These are phyloP conservation scores for Fusarium coicis DNA, from an alignment of 2,329 filamentous ascomycete genomes.

Conservation along the genomic window DNA sequence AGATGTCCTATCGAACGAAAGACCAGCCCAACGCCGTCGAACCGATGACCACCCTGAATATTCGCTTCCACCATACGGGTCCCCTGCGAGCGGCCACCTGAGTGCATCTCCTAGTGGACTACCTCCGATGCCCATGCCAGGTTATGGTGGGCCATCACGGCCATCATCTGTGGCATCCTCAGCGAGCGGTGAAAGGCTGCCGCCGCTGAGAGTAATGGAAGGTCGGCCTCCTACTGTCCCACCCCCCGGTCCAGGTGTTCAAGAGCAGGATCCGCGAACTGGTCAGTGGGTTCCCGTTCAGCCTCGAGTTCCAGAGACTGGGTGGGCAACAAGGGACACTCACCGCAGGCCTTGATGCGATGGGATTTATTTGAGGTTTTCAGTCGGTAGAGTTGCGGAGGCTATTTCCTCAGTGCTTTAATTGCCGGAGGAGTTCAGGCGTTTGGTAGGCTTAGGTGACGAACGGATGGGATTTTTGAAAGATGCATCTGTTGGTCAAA, in stretches of 20 bases:
- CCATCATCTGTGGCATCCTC: conserved; percentile 53
- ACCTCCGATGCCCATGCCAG: conserved; percentile 54
- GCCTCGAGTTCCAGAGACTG: conserved; percentile 48
- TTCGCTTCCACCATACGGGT: conserved; percentile 53
- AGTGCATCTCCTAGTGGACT: conserved; percentile 51
- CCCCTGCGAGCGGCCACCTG: conserved; percentile 43
- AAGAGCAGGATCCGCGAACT: conserved; percentile 51
- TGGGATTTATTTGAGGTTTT: conserved; percentile 18
- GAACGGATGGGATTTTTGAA: too few relatives aligned
- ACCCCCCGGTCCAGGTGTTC: conserved; percentile 40
- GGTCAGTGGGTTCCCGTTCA: conserved; percentile 52
- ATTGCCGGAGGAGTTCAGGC: too few relatives aligned
- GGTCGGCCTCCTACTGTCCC: conserved; percentile 42
- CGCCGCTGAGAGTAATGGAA: conserved; percentile 61
- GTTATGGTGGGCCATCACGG: conserved; percentile 52
- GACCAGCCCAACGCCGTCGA: conserved; percentile 58
- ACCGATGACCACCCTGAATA: conserved; percentile 60
- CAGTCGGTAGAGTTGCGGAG: too few relatives aligned
- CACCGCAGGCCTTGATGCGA: conserved; percentile 40
- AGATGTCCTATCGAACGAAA: conserved; percentile 58
- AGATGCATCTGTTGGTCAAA: too few relatives aligned
- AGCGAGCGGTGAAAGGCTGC: conserved; percentile 56
- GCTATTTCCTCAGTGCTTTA: too few relatives aligned
- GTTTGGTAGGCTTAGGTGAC: too few relatives aligned
- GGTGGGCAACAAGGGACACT: conserved; percentile 49